Evolutionary conservation across 2,329 filamentous ascomycete genomes (phyloP), one percentile per base, ranked within the genome.

Genomic region (Fusarium secorum): DNA sequence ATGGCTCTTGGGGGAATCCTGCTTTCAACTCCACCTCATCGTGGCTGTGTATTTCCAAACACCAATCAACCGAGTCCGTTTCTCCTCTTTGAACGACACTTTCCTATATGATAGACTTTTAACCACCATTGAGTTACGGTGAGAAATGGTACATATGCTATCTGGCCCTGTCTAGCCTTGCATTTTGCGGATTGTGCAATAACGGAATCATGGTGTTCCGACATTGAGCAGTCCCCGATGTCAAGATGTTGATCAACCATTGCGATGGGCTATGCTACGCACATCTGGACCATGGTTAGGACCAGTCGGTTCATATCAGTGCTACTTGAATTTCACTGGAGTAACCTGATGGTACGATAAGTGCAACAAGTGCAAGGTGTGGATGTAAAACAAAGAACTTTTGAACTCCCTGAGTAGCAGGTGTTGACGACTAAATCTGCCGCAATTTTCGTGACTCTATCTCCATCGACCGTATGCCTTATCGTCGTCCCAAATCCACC

Each of bases 401-500:
- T 70, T 70, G 33, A 42, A 66, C 52, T 61, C 61, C 66, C 26
- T 15, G 35, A 56, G 36, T 22, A 30, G 38, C 33, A 28, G 28
- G 41, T 41, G 30, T 33, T 39, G 26, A 45, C 42, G 39, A 33
- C 28, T 42, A 35, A 44, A 35, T 44, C 20, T 32, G 22, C 24
- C 24, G 39, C 49, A 28, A 32, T 38, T 55, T 30, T 51, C 20
- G 35, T 28, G n/a, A 20, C 30, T 36, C 48, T 33, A 39, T 54
- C 53, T 30, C 18, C 15, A 38, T 33, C 10, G 20, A 30, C 28
- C 22, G 33, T n/a, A 45, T 33, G 36, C 63, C 36, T 54, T 64
- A 76, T 39, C 82, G 74, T 72, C 83, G 81, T 22, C 88, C 87
- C 65, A 90, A 80, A 71, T 88, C 85, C 57, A 90, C 77, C 60